These are phyloP conservation scores for Saccharomyces jurei DNA, from an alignment of 805 yeast genomes.

Conservation along the genomic window DNA sequence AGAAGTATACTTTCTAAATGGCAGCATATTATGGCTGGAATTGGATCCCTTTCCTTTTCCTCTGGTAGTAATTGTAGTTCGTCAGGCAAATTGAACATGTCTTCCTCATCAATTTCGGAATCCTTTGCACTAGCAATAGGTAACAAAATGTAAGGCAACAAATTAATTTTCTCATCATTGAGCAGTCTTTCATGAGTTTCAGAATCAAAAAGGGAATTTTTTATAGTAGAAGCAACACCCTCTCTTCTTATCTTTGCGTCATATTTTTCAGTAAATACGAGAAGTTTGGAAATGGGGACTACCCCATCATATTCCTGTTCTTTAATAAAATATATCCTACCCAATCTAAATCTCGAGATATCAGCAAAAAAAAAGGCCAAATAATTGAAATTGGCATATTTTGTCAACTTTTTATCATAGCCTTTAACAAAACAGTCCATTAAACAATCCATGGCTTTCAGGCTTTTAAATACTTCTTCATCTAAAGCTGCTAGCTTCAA, in stretches of 20 bases:
- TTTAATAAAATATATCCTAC: conserved; percentile 71
- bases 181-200: conserved; percentile 55
- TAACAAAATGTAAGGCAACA: conserved; percentile 71
- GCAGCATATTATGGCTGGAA: conserved; percentile 51
- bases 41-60: conserved; percentile 71
- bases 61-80: conserved; percentile 73
- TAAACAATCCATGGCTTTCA: conserved; percentile 61
- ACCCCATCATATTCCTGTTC: conserved; percentile 66
- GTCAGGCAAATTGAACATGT: conserved; percentile 79
- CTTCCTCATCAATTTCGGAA: conserved; percentile 69
- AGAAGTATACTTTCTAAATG: conserved; percentile 76
- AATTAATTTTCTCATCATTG: conserved; percentile 53
- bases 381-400: conserved; percentile 70
- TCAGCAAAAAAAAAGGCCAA: conserved; percentile 86
- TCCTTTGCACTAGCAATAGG: conserved; percentile 75
- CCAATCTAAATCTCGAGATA: conserved; percentile 62
- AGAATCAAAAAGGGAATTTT: conserved; percentile 78
- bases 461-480: conserved; percentile 47
- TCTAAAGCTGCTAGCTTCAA: conserved; percentile 28
- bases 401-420: conserved; percentile 59
- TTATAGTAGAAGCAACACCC: conserved; percentile 88
- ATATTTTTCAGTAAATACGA: conserved; percentile 75
- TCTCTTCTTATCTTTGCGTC: conserved; percentile 76
- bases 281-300: conserved; percentile 71
- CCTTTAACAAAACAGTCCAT: conserved; percentile 90